Conservation (phyloP, 352 stramenopile genomes). For the Pythium angustatum region DNA sequence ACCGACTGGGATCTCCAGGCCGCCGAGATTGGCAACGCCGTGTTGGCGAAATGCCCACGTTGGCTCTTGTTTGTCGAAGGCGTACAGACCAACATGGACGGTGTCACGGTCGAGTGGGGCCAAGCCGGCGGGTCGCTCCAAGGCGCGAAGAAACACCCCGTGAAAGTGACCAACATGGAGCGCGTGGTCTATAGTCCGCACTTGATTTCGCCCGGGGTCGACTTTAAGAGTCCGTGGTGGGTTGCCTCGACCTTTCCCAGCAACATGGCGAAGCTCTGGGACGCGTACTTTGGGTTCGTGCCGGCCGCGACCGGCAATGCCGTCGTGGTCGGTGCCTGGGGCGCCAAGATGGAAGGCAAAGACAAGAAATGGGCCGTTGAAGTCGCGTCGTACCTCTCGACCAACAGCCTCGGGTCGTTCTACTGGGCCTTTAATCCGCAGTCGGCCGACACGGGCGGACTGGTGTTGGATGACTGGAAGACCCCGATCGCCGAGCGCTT, state of each 20-base stretch:
- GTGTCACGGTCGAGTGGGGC: conserved; percentile 52
- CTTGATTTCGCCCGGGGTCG: conserved; percentile 60
- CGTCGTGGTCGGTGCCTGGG: conserved; percentile 68
- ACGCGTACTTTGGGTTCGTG: conserved; percentile 69
- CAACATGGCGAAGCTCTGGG: conserved; percentile 72
- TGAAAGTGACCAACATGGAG: conserved; percentile 73
- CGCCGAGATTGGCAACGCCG: conserved; percentile 64
- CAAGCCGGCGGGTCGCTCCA: conserved; percentile 64
- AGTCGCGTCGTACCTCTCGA: conserved; percentile 49
- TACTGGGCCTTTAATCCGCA: conserved; percentile 82
- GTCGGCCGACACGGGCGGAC: conserved; percentile 63
- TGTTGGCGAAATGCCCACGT: conserved; percentile 60
- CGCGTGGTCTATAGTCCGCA: conserved; percentile 69
- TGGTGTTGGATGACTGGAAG: conserved; percentile 72
- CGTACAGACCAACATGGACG: conserved; percentile 70
- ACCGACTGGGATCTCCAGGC: conserved; percentile 74
- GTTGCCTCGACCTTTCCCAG: conserved; percentile 52
- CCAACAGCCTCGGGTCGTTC: conserved; percentile 67
- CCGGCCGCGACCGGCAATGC: conserved; percentile 53
- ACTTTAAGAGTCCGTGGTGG: conserved; percentile 69
- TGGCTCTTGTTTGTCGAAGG: conserved; percentile 76
- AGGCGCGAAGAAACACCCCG: conserved; percentile 56
- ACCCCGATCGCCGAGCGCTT: conserved; percentile 63
- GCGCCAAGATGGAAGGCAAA: conserved; percentile 58
- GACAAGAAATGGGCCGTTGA: conserved; percentile 59